phyloP scores from a whole-genome alignment of 2,329 filamentous ascomycete genomes.

The Pseudocercospora crystallina region DNA sequence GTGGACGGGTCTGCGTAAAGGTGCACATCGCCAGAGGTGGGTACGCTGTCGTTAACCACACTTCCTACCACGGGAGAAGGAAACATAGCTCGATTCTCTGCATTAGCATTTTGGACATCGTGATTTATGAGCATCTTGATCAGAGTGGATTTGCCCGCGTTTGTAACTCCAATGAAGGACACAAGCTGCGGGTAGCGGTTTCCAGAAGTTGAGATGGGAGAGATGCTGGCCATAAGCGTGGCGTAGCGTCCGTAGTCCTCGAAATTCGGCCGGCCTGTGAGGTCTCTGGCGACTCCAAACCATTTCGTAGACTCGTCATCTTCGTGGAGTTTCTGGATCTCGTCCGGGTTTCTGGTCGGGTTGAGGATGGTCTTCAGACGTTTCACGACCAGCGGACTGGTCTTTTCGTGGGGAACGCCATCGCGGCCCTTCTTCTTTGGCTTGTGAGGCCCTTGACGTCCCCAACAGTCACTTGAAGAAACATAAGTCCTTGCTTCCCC shows the following conservation, averaged over 20 bases:
- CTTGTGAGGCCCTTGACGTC: conserved; percentile 34
- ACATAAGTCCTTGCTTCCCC: neutral
- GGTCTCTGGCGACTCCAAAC: conserved; percentile 39
- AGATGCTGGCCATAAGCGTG: conserved; percentile 41
- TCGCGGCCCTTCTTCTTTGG: conserved; percentile 36
- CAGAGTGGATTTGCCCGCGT: conserved; percentile 52
- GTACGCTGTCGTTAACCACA: conserved; percentile 39
- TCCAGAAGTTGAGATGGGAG: conserved; percentile 23
- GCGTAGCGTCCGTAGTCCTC: conserved; percentile 49
- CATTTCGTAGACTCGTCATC: conserved; percentile 41
- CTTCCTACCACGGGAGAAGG: conserved; percentile 49
- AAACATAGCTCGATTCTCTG: conserved; percentile 33
- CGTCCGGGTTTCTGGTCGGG: conserved; percentile 28
- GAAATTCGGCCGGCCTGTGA: conserved; percentile 34
- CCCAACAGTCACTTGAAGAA: conserved; percentile 32
- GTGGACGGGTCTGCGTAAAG: conserved; percentile 52
- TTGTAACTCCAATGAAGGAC: conserved; percentile 37
- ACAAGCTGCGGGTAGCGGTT: conserved; percentile 36
- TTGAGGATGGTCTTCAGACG: conserved; percentile 31
- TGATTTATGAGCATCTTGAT: conserved; percentile 50
- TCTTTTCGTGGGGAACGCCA: conserved; percentile 40
- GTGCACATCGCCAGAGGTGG: conserved; percentile 54
- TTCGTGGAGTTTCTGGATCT: conserved; percentile 37
- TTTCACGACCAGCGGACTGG: conserved; percentile 31
- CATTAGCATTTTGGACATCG: conserved; percentile 33